Evolutionary conservation across 2,329 filamentous ascomycete species (phyloP).

Genomic region (Ophiostoma triangulosporum): DNA sequence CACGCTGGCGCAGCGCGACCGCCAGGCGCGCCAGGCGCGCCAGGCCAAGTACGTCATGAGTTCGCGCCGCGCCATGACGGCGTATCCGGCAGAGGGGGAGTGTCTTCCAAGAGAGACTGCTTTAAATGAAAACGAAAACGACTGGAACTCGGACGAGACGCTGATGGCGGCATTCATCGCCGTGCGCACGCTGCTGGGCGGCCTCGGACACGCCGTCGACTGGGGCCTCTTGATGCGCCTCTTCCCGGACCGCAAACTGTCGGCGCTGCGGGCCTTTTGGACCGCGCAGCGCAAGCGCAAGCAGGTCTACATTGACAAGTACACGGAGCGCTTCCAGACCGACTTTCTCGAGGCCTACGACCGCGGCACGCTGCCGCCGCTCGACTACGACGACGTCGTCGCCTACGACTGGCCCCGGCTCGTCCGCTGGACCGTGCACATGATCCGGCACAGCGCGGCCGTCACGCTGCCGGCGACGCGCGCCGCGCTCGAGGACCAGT

Average conservation of each 20-base stretch:
- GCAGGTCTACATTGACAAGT: slow-evolving; percentile 37
- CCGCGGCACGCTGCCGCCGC: slow-evolving; percentile 40
- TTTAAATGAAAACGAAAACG: slow-evolving; percentile 12
- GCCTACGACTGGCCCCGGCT: slow-evolving; percentile 56
- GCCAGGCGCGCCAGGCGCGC: slow-evolving; percentile 4
- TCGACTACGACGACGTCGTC: slow-evolving; percentile 50
- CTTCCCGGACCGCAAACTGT: slow-evolving; percentile 40
- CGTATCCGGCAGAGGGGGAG: slow-evolving; percentile 22
- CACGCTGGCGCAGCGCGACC: neutral
- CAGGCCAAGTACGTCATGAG: slow-evolving; percentile 18
- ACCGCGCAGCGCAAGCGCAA: slow-evolving; percentile 35
- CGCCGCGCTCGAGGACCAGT: slow-evolving; percentile 29
- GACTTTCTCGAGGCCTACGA: slow-evolving; percentile 55
- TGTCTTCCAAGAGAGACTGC: slow-evolving; percentile 16
- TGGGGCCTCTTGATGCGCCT: slow-evolving; percentile 44
- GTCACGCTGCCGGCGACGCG: slow-evolving; percentile 35
- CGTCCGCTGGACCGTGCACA: slow-evolving; percentile 51
- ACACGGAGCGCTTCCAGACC: slow-evolving; percentile 51
- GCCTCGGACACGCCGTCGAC: slow-evolving; percentile 44
- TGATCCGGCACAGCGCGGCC: slow-evolving; percentile 31
- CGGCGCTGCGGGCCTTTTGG: slow-evolving; percentile 43
- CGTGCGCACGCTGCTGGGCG: slow-evolving; percentile 44
- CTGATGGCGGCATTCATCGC: slow-evolving; percentile 45
- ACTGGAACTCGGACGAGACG: slow-evolving; percentile 29
- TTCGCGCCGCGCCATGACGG: slow-evolving; percentile 20